phyloP scores from a whole-genome alignment of 768 basidiomycete genomes.

The Rossbeevera mucosa region DNA sequence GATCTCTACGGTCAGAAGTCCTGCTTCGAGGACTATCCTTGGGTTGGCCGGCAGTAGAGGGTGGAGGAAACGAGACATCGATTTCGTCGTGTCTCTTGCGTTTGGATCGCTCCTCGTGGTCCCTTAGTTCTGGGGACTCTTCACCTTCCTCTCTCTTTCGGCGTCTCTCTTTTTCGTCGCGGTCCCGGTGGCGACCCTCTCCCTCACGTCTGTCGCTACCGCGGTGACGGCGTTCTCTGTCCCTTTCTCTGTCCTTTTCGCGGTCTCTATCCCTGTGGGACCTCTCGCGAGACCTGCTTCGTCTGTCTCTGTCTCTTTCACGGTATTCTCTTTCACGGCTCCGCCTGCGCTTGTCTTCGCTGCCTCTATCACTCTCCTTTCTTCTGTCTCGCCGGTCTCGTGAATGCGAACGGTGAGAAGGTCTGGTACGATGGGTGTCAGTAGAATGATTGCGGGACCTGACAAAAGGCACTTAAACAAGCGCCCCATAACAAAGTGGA shows the following conservation, averaged over 20 bases:
- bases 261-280: slow-evolving; percentile 37
- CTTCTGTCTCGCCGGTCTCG: slow-evolving; percentile 48
- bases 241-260: slow-evolving; percentile 27
- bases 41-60: slow-evolving; percentile 31
- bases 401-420: slow-evolving; percentile 70
- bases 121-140: slow-evolving; percentile 39
- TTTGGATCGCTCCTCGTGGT: slow-evolving; percentile 57
- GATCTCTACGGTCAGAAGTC: slow-evolving; percentile 41
- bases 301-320: slow-evolving; percentile 46
- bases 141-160: slow-evolving; percentile 69
- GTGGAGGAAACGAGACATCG: slow-evolving; percentile 40
- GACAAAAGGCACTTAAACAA: slow-evolving; percentile 10
- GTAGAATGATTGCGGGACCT: slow-evolving; percentile 73
- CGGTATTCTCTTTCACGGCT: slow-evolving; percentile 54
- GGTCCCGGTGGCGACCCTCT: slow-evolving; percentile 50
- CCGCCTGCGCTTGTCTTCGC: slow-evolving; percentile 57
- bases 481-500: background rate
- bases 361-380: slow-evolving; percentile 46
- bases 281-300: slow-evolving; percentile 48
- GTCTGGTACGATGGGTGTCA: slow-evolving; percentile 68
- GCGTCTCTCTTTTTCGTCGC: slow-evolving; percentile 50
- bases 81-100: slow-evolving; percentile 59
- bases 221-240: slow-evolving; percentile 43
- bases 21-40: slow-evolving; percentile 49
- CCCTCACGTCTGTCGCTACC: slow-evolving; percentile 43